Base-by-base conservation (phyloP, 2,329 filamentous ascomycete genomes). In the Xylariaceae sp. region DNA sequence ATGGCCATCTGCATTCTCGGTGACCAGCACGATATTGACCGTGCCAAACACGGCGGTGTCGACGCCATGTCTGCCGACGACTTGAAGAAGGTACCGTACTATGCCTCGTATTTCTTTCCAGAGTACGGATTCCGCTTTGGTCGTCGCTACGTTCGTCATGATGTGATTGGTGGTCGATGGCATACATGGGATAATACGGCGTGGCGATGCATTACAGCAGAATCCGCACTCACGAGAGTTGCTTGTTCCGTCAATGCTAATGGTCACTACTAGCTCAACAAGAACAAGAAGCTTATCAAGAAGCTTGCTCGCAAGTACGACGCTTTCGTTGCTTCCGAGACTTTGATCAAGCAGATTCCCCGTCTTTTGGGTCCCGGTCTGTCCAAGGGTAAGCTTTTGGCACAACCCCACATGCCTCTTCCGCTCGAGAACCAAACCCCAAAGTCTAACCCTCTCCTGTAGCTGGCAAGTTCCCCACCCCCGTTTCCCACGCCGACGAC, bases 211-310 rank as follows among this genome's bases (percentile, higher is more conserved):
- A n/a, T n/a, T n/a, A n/a, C n/a, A n/a, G n/a, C n/a, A n/a, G n/a
- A n/a, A n/a, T n/a, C n/a, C n/a, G n/a, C n/a, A n/a, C n/a, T n/a
- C n/a, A n/a, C n/a, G n/a, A n/a, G n/a, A n/a, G n/a, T n/a, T n/a
- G n/a, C n/a, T n/a, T n/a, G n/a, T n/a, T n/a, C n/a, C n/a, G n/a
- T n/a, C n/a, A n/a, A n/a, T n/a, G n/a, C n/a, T n/a, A n/a, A n/a
- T n/a, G 22, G 22, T 27, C 7, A 7, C 7, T 27, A n/a, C n/a
- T 27, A 27, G 88, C 90, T 99, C 66, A 99, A 99, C 88, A 99
- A 99, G 90, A 99, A 99, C 90, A 97, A 99, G 89, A 99, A 99
- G 88, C 87, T 97, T 71, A 96, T 99, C 87, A 99, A 99, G 90
- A 99, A 99, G 88, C 89, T 99, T 64, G 94, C 94, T 60, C 90